Conservation (phyloP, 192 early-diverging fungal genomes). For the Podila clonocystis region DNA sequence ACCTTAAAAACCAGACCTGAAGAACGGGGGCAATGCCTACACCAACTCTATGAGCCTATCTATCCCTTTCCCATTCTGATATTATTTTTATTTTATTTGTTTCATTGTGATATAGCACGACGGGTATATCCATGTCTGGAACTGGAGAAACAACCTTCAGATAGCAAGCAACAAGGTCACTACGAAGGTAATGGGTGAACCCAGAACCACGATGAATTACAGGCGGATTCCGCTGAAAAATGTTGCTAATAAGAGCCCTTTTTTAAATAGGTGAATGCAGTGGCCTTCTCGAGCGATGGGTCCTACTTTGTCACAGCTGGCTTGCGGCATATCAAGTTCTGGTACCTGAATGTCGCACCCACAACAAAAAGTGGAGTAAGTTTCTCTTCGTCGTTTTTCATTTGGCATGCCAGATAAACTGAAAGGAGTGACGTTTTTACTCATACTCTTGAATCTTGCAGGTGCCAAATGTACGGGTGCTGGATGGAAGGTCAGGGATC, state of each 20-base stretch:
- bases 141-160: conserved; percentile 72
- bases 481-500: conserved; percentile 77
- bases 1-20: not conserved
- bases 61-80: not conserved
- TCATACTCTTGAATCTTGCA: not conserved
- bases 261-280: conserved; percentile 43
- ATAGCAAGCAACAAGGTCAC: conserved; percentile 73
- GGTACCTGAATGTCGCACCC: conserved; percentile 69
- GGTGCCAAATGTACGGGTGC: conserved; percentile 49
- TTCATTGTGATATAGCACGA: conserved; percentile 70
- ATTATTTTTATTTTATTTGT: conserved; percentile 7
- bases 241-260: too few species aligned
- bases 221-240: too few species aligned
- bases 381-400: conserved; percentile 1
- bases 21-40: not conserved
- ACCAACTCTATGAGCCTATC: not conserved
- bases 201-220: too few species aligned
- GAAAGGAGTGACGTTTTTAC: not conserved
- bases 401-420: not conserved
- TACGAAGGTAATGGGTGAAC: conserved; percentile 52
- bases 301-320: conserved; percentile 83
- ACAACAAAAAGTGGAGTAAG: conserved; percentile 37
- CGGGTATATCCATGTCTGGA: conserved; percentile 85
- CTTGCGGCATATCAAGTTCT: conserved; percentile 81
- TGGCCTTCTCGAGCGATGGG: conserved; percentile 72